Evolutionary conservation across 306 rosid genomes (phyloP).

Genomic region (Glycine latifolia): DNA sequence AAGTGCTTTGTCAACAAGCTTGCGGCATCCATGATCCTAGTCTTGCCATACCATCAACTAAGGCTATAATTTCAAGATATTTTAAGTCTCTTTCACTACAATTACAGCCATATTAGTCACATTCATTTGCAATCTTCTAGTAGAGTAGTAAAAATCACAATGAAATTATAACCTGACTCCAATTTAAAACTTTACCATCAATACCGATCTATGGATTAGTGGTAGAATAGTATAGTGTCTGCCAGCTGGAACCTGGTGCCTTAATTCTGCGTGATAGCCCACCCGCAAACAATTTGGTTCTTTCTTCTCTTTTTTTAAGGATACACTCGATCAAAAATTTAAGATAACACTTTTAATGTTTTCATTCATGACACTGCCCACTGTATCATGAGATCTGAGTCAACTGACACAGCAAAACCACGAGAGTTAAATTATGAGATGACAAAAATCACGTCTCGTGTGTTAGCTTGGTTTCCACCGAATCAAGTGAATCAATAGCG

Average conservation of each 20-base stretch:
- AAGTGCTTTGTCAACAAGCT: neutral
- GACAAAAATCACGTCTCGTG: neutral
- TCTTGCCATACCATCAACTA: neutral
- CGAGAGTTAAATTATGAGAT: neutral
- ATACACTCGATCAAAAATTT: neutral
- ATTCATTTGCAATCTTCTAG: neutral
- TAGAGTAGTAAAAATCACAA: neutral
- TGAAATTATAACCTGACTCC: neutral
- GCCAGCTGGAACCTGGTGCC: slow-evolving; percentile 40
- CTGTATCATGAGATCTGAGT: neutral
- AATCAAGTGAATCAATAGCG: neutral
- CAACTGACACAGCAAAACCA: neutral
- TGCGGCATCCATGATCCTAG: neutral
- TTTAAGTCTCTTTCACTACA: neutral
- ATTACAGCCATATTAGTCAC: neutral
- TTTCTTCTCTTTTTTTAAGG: neutral
- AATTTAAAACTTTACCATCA: neutral
- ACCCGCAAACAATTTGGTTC: neutral
- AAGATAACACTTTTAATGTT: neutral
- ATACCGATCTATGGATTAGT: slow-evolving; percentile 17
- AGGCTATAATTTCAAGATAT: neutral
- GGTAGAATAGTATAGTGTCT: slow-evolving; percentile 27
- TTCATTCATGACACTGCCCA: neutral
- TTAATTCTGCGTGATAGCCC: neutral
- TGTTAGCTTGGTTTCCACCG: neutral